Evolutionary conservation across 495 filamentous ascomycete genomes (phyloP).

Genomic region (Sordaria brevicollis): DNA sequence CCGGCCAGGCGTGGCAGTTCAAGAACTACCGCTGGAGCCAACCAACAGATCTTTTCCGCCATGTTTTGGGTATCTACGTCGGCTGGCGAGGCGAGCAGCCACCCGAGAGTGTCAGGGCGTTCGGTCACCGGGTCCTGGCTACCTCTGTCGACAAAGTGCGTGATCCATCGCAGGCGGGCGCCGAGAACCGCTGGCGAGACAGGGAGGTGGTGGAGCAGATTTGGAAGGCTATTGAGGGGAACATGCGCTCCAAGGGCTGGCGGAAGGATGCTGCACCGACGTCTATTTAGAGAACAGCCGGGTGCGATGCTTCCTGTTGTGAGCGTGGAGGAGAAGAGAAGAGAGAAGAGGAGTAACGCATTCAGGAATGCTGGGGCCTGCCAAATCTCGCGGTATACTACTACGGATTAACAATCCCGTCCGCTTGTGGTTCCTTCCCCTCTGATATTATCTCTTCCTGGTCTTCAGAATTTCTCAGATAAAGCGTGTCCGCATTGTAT

Average conservation of each 20-base stretch:
- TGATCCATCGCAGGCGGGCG: constrained; percentile 36
- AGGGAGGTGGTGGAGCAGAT: constrained; percentile 87
- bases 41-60: constrained; percentile 77
- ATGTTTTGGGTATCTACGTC: constrained; percentile 78
- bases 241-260: constrained; percentile 83
- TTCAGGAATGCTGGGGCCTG: neutral
- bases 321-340: neutral
- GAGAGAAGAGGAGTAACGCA: neutral
- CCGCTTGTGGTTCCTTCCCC: neutral
- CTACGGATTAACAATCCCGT: neutral
- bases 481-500: neutral
- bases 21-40: constrained; percentile 95
- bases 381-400: neutral
- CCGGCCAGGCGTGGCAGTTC: constrained; percentile 97
- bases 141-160: constrained; percentile 74
- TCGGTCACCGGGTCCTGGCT: constrained; percentile 72
- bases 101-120: constrained; percentile 65
- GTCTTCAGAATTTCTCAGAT: neutral
- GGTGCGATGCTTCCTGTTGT: neutral
- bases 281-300: constrained; percentile 24
- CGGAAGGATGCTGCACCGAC: constrained; percentile 51
- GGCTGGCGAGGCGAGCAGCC: constrained; percentile 81
- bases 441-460: neutral
- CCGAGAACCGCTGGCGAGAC: constrained; percentile 74
- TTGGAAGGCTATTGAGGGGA: constrained; percentile 81